Conservation (phyloP, 495 filamentous ascomycete species). For the Umbilicaria muhlenbergii region DNA sequence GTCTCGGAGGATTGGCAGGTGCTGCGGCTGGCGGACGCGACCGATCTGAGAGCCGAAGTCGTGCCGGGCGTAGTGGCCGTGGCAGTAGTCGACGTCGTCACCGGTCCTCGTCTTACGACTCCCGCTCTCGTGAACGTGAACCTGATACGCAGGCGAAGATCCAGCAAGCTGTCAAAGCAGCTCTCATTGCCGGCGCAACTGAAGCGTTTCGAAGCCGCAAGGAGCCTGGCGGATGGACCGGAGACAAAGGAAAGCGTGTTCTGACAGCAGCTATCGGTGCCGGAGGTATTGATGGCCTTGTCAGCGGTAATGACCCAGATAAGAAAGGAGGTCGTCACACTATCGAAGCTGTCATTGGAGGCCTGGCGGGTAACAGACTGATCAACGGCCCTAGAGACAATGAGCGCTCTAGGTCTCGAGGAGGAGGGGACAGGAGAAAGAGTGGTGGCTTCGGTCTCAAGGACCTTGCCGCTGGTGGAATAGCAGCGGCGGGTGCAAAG, state of each 20-base stretch:
- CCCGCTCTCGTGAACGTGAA: constrained; percentile 31
- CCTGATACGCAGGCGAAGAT: constrained; percentile 40
- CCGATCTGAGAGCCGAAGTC: constrained; percentile 14
- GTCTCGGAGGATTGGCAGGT: constrained; percentile 47
- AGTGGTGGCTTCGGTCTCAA: constrained; percentile 32
- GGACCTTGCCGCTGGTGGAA: constrained; percentile 55
- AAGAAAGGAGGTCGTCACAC: constrained; percentile 52
- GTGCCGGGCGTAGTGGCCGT: constrained; percentile 9
- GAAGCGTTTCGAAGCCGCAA: constrained; percentile 82
- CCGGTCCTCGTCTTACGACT: constrained; percentile 35
- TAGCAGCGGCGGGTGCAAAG: constrained; percentile 69
- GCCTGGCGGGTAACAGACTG: constrained; percentile 65
- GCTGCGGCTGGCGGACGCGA: constrained; percentile 13
- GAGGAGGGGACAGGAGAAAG: constrained; percentile 27
- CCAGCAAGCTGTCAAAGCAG: constrained; percentile 73
- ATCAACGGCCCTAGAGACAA: constrained; percentile 63
- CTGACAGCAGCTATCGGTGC: constrained; percentile 75
- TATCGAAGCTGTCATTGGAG: constrained; percentile 67
- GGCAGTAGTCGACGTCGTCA: constrained; percentile 34
- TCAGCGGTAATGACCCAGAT: constrained; percentile 40
- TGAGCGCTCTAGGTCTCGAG: constrained; percentile 32
- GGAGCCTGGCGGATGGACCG: constrained; percentile 68
- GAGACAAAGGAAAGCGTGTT: constrained; percentile 73
- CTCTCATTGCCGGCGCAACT: constrained; percentile 67
- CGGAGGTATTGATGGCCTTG: constrained; percentile 64